Evolutionary conservation across 1,139 yeast genomes (phyloP).

Genomic region (Sugiyamaella novakii): DNA sequence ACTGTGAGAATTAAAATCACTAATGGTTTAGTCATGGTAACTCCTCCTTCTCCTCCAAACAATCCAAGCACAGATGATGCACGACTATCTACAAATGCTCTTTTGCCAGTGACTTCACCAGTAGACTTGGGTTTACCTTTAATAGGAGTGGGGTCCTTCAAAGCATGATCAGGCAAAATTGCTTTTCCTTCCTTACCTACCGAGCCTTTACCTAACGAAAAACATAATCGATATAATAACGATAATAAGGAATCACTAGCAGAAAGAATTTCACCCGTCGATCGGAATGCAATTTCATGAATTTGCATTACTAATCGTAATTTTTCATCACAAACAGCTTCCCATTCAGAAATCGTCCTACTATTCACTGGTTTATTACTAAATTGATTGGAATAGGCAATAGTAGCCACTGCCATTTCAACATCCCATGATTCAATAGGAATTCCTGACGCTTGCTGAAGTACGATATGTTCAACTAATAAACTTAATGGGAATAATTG

Average conservation of each 20-base stretch:
- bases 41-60: slow-evolving; percentile 28
- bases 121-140: neutral
- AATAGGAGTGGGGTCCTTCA: slow-evolving; percentile 33
- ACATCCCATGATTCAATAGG: slow-evolving; percentile 37
- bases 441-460: slow-evolving; percentile 41
- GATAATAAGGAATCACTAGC: slow-evolving; percentile 32
- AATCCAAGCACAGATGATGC: slow-evolving; percentile 34
- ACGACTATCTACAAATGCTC: slow-evolving; percentile 30
- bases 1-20: slow-evolving; percentile 43
- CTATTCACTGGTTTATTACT: slow-evolving; percentile 16
- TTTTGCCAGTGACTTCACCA: slow-evolving; percentile 21
- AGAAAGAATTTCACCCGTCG: slow-evolving; percentile 34
- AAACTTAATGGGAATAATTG: slow-evolving; percentile 37
- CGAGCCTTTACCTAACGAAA: slow-evolving; percentile 30
- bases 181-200: slow-evolving; percentile 24
- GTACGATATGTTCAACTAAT: slow-evolving; percentile 33
- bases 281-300: slow-evolving; percentile 36
- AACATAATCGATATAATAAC: slow-evolving; percentile 36
- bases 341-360: slow-evolving; percentile 27
- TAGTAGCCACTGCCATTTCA: slow-evolving; percentile 35
- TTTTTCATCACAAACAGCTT: slow-evolving; percentile 33
- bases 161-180: slow-evolving; percentile 32
- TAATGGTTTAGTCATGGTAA: slow-evolving; percentile 27
- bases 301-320: slow-evolving; percentile 34
- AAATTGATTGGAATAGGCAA: slow-evolving; percentile 37